Conservation (phyloP, 108 stramenopile genomes). For the Fistulifera pelliculosa region DNA sequence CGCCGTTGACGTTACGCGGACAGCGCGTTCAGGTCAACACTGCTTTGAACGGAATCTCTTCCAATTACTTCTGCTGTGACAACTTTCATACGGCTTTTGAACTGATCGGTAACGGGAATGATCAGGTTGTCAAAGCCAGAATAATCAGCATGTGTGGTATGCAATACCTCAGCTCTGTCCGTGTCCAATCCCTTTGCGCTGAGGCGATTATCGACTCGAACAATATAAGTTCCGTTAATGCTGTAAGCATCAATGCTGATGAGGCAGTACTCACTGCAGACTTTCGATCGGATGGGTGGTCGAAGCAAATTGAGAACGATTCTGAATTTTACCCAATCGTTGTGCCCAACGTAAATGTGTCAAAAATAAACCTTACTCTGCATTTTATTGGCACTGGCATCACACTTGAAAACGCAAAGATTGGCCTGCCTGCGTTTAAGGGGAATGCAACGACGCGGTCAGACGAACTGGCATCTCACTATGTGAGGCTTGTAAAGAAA, state of each 20-base stretch:
- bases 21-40: not conserved
- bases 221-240: not conserved
- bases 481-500: constrained; percentile 4
- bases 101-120: not conserved
- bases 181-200: not conserved
- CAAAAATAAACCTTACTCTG: not conserved
- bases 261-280: constrained; percentile 4
- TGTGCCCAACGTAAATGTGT: not conserved
- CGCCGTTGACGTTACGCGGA: not conserved
- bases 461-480: not conserved
- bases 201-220: not conserved
- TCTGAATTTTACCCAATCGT: not conserved
- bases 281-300: constrained; percentile 1
- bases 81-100: not conserved
- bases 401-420: not conserved
- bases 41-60: not conserved
- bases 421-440: not conserved
- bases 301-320: not conserved
- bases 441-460: not conserved
- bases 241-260: not conserved
- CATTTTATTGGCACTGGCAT: not conserved
- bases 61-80: not conserved
- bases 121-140: not conserved
- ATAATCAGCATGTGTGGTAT: not conserved
- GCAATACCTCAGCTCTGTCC: not conserved